phyloP scores from a whole-genome alignment of 441 rosid species.

The Euphorbia celastroides region DNA sequence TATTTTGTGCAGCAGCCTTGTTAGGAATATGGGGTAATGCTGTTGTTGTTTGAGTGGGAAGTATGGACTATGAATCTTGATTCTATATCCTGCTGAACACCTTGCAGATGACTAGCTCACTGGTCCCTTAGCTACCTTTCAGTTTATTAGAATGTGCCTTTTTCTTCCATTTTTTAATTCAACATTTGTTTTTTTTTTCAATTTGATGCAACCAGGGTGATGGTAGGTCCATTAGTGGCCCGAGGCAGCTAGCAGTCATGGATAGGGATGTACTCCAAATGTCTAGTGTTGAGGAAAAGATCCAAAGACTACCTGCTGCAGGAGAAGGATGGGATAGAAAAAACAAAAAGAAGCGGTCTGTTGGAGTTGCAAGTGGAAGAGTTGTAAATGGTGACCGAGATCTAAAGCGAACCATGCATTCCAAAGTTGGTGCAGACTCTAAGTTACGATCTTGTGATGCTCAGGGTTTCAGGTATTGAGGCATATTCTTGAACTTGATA shows the following conservation, averaged over 20 bases:
- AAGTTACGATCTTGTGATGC: conserved; percentile 67
- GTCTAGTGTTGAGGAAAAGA: conserved; percentile 71
- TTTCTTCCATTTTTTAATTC: conserved; percentile 2
- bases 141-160: not conserved
- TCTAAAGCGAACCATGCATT: conserved; percentile 47
- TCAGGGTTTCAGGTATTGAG: conserved; percentile 63
- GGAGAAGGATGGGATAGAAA: conserved; percentile 95
- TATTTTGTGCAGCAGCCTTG: too few species aligned
- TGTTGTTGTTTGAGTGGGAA: too few species aligned
- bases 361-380: conserved; percentile 66
- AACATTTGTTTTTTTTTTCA: not conserved
- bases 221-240: conserved; percentile 35
- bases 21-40: too few species aligned
- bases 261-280: conserved; percentile 62
- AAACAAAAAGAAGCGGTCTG: conserved; percentile 89
- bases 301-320: conserved; percentile 68
- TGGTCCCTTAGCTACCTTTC: not conserved
- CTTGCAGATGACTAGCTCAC: not conserved
- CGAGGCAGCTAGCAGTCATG: conserved; percentile 47
- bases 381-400: conserved; percentile 54
- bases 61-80: not conserved
- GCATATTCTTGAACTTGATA: conserved; percentile 1
- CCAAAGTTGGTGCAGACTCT: conserved; percentile 53
- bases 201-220: conserved; percentile 43
- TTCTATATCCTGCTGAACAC: not conserved